Evolutionary conservation across 371 early-diverging fungal genomes (phyloP), one percentile per base, ranked within the genome.

Genomic region (Basidiobolus meristosporus): DNA sequence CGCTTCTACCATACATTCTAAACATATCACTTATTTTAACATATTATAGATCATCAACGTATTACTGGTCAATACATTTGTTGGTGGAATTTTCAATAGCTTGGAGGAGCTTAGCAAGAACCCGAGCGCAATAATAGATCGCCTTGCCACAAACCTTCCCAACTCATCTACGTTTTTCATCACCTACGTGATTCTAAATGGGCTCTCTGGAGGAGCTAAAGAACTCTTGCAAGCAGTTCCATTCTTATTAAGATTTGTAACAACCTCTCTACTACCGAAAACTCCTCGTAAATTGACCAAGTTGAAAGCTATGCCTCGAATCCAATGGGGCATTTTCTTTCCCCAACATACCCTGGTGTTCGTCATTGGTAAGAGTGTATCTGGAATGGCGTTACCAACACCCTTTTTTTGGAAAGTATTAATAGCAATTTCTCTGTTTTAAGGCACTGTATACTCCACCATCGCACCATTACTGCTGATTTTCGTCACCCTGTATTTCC

Each of bases 391-490:
- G 12, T 22, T 14, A 26, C 3, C 11, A 39, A 39, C 23, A 26
- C 3, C 26, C 26, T 14, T 28, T 22, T 22, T 3, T 12, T 12
- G 3, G 21, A 38, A 38, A 3, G 6, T 18, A 38, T 19, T 10
- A 17, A 34, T 32, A 3, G 14, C 5, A 11, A 10, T 28, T 45
- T 15, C 12, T 1, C 0, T 9, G 5, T 19, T 59, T 18, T 53
- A 68, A 49, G 83, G 82, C 7, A 50, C 85, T 16, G 62, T 75
- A 31, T 90, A 87, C 52, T 70, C 75, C 34, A 70, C 73, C 29
- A 68, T 88, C 21, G 68, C 85, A 9, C 91, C 91, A 2, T 43
- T 90, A 40, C 70, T 88, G 43, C 52, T 81, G 31, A 69, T 82
- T 11, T 74, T 88, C 42, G 77, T 78, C 3, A 52, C 65, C 2